Evolutionary conservation across 2,329 filamentous ascomycete species (phyloP), one percentile per base, ranked within the genome.

Genomic region (Aspergillus ustus): DNA sequence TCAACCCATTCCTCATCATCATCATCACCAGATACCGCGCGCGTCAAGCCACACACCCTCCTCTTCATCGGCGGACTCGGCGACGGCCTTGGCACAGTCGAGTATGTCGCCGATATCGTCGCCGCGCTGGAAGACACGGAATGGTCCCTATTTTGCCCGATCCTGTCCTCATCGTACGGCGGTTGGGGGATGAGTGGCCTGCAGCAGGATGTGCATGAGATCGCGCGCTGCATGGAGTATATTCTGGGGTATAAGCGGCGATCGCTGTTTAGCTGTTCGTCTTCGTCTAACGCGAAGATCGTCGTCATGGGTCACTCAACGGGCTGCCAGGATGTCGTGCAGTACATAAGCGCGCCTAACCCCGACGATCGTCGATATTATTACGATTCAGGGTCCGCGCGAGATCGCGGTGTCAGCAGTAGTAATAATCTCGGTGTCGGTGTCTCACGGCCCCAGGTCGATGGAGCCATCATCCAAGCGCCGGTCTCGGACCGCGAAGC

Each of bases 401-500:
- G 66, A 69, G 45, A 70, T 71, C 4, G 72, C 63, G 55, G 69
- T 3, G 68, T 69, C 29, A 69, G 71, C 5, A 68, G 67, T 7
- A 63, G 73, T 11, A 52, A n/a, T n/a, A n/a, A n/a, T n/a, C n/a
- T n/a, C n/a, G n/a, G n/a, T n/a, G n/a, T 69, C 44, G 64, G 78
- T 45, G 62, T 76, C 4, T 75, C 77, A 46, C 78, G 85, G 11
- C 84, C 86, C 0, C 79, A 62, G 0, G 78, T 96, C 2, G 87
- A 95, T 62, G 93, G 90, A 34, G 88, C 88, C 52, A 89, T 97
- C 50, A 78, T 97, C 57, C 93, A 96, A 74, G 92, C 89, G 0
- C 88, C 91, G 0, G 88, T 93, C 3, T 91, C 87, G 1, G 92
- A 97, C 73, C 84, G 92, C 29, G 89, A 96, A 72, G 85, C 83